Base-by-base conservation (phyloP, 345 rosid genomes). In the Salix udensis region DNA sequence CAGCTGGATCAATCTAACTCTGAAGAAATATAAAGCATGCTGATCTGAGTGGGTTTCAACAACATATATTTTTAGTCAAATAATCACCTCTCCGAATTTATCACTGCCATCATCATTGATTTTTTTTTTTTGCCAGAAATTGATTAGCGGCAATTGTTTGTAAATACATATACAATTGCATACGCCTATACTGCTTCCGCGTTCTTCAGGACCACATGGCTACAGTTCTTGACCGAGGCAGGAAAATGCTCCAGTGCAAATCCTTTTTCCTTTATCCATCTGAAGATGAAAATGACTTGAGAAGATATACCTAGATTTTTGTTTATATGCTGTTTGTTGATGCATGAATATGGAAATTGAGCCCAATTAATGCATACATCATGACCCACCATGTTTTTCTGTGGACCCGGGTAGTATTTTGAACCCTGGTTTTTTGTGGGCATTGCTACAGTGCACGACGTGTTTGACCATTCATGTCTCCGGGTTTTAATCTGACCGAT, bases 1-100 rank as follows among this genome's bases (percentile, higher is more conserved):
- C 73, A 70, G 73, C 62, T 70, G 73, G 73, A 70, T 70, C 73
- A 48, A 18, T 8, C 16, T 19, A 10, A 30, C 40, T 21, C 36
- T 14, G 36, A 46, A 44, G 34, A 70, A 66, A 55, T 40, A 40
- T 40, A 40, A 40, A 40, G 44, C 44, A 40, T 40, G 44, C 11
- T 10, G 11, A 40, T 40, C 44, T 40, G 0, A 40, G 2, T 40
- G 6, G 1, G 44, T 10, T 40, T 21, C 60, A 2, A 19, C 60
- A 2, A 3, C 4, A 53, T 21, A 21, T 19, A 1, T 52, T 34
- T 34, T 34, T 34, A 34, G 2, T 52, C 60, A 7, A 52, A 52
- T 18, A 52, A 19, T 52, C n/a, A 9, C 62, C 12, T 53, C 60
- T 53, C 60, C 23, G 60, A 53, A 53, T 21, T 21, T 7, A 53